phyloP scores from a whole-genome alignment of 192 early-diverging fungal genomes.

The Linderina pennispora region DNA sequence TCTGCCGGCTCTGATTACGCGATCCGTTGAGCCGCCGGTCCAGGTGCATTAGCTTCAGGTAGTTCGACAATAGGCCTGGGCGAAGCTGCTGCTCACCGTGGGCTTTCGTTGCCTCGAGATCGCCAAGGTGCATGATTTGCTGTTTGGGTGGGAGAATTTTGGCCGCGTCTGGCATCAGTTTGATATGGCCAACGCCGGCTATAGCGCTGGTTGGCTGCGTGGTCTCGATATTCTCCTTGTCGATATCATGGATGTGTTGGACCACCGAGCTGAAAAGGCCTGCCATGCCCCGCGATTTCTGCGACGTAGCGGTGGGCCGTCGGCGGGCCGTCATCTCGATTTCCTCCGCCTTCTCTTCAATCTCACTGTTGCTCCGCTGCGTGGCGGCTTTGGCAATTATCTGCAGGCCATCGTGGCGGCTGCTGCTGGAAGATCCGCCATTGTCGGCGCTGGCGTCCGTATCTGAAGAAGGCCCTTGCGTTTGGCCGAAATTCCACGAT shows the following conservation, averaged over 20 bases:
- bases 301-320: no score
- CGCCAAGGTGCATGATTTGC: not conserved
- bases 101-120: not conserved
- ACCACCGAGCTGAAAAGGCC: constrained; percentile 23
- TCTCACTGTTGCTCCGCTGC: no score
- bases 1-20: not conserved
- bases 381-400: no score
- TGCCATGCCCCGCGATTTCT: no score
- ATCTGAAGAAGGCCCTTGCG: no score
- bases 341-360: no score
- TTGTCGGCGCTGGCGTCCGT: no score
- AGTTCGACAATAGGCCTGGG: constrained; percentile 30
- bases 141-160: not conserved
- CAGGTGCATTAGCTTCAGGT: constrained; percentile 27
- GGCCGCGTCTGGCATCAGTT: constrained; percentile 25
- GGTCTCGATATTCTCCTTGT: constrained; percentile 7
- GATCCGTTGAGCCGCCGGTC: constrained; percentile 8
- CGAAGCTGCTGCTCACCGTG: constrained; percentile 4
- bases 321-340: no score
- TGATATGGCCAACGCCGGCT: constrained; percentile 30
- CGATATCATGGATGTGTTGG: constrained; percentile 27
- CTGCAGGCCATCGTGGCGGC: no score
- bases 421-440: no score
- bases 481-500: no score
- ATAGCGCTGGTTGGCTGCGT: constrained; percentile 7